Percentiles rank a stretch among this genome's conserved stretches.
Evolutionary conservation across 1,284 basidiomycete genomes (phyloP).

Genomic region (Laetiporus sulphureus): DNA sequence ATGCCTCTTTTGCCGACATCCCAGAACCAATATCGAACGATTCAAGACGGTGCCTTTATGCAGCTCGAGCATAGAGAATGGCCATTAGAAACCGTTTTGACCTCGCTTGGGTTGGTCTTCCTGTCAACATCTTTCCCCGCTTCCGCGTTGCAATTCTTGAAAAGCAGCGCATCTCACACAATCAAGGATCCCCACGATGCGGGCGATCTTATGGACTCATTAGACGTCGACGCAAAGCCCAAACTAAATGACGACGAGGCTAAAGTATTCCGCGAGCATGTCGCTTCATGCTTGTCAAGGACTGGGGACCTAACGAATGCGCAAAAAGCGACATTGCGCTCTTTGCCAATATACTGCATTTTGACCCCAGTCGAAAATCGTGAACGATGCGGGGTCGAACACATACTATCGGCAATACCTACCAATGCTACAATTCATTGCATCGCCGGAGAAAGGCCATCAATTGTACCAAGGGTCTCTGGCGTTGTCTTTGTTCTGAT

Average conservation of each 20-base stretch:
- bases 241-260: background rate
- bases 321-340: constrained; percentile 3
- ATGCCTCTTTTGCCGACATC: background rate
- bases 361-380: constrained; percentile 2
- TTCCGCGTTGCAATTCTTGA: too few relatives aligned
- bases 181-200: constrained; percentile 1
- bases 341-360: constrained; percentile 7
- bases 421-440: background rate
- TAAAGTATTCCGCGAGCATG: constrained; percentile 2
- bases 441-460: background rate
- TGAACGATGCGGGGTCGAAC: too few relatives aligned
- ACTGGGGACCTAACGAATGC: background rate
- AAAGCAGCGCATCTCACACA: background rate
- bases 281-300: constrained; percentile 1
- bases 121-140: constrained; percentile 5
- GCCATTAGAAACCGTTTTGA: background rate
- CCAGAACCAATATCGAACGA: background rate
- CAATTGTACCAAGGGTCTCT: constrained; percentile 4
- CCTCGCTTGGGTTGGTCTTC: constrained; percentile 4
- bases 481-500: constrained; percentile 4
- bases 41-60: background rate
- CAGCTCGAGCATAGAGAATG: background rate
- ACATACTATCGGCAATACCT: background rate
- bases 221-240: background rate
- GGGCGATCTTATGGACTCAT: constrained; percentile 4